Evolutionary conservation across 2,329 filamentous ascomycete genomes (phyloP).

Genomic region (Berkeleyomyces rouxiae): DNA sequence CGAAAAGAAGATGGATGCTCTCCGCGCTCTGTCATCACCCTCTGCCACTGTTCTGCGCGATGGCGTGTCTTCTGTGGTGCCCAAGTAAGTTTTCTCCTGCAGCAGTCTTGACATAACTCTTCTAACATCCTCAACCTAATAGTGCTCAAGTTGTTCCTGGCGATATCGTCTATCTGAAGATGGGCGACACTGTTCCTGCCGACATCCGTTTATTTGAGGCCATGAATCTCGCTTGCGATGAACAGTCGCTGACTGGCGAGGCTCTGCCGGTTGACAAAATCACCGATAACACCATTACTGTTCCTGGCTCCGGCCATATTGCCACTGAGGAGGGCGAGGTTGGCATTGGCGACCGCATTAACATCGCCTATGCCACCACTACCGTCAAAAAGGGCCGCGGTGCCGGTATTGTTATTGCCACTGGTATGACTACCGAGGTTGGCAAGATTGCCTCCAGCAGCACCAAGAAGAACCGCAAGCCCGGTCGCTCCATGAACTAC

Average conservation of each 20-base stretch:
- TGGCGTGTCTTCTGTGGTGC: conserved; percentile 38
- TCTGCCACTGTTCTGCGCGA: conserved; percentile 45
- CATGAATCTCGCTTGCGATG: conserved; percentile 68
- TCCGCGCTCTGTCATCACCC: conserved; percentile 44
- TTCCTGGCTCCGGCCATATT: conserved; percentile 29
- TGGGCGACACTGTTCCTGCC: conserved; percentile 59
- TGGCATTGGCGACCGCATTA: conserved; percentile 54
- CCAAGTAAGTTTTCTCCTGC: conserved; percentile 31
- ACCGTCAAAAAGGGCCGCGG: conserved; percentile 57
- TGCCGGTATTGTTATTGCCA: conserved; percentile 54
- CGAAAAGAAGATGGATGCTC: conserved; percentile 50
- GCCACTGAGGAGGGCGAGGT: conserved; percentile 33
- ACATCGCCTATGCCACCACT: conserved; percentile 60
- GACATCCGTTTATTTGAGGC: conserved; percentile 53
- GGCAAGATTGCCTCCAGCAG: conserved; percentile 49
- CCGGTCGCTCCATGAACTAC: conserved; percentile 35
- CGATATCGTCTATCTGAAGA: conserved; percentile 50
- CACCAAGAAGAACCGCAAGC: conserved; percentile 36
- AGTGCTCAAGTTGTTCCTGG: conserved; percentile 53
- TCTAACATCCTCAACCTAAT: conserved; percentile 10
- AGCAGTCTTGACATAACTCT: background rate
- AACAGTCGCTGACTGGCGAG: conserved; percentile 62
- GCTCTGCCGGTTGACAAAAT: conserved; percentile 55
- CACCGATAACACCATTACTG: conserved; percentile 30
- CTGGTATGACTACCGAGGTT: conserved; percentile 55